Base-by-base conservation (phyloP, 306 rosid species). In the Datisca glomerata region DNA sequence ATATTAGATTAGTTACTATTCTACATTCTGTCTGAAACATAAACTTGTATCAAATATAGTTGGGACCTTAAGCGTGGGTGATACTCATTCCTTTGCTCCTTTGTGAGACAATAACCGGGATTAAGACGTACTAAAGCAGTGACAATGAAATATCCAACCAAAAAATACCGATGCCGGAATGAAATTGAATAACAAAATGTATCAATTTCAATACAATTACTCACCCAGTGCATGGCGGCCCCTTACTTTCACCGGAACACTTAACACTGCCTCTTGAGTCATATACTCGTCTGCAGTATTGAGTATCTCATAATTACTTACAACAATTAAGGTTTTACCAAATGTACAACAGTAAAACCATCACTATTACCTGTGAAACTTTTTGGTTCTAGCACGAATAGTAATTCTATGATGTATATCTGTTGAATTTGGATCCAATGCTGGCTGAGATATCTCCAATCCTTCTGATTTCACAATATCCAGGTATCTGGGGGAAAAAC, bases 191-290 rank as follows among this genome's bases (percentile, higher is more conserved):
- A 41, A 41, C 28, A 18, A 32, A 47, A 18, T 8, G 21, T 21
- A 14, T 18, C 13, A 21, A 13, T 22, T 13, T 24, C 45, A 23
- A 53, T 43, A 29, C n/a, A 33, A 49, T 45, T 24, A 64, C 64
- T 66, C 60, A 89, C 96, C 98, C 95, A 0, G 98, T 91, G 76
- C 98, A 89, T 29, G 98, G 98, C 4, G 98, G 98, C 50, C 79
- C 95, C 60, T 70, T 79, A 48, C 96, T 91, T 37, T 75, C 22
- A 35, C 84, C 96, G n/a, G 95, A 68, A 75, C 98, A 91, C 66
- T 63, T 84, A 18, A 70, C 57, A 57, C 74, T 84, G 63, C 98
- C 98, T 66, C 96, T 66, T 10, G 45, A 55, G 45, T 91, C 98
- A 68, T 84, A 91, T 18, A 91, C 79, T 72, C 98, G 63, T 71